Evolutionary conservation across 441 rosid species (phyloP), one percentile per base, ranked within the genome.

Genomic region (Brassica balearica): DNA sequence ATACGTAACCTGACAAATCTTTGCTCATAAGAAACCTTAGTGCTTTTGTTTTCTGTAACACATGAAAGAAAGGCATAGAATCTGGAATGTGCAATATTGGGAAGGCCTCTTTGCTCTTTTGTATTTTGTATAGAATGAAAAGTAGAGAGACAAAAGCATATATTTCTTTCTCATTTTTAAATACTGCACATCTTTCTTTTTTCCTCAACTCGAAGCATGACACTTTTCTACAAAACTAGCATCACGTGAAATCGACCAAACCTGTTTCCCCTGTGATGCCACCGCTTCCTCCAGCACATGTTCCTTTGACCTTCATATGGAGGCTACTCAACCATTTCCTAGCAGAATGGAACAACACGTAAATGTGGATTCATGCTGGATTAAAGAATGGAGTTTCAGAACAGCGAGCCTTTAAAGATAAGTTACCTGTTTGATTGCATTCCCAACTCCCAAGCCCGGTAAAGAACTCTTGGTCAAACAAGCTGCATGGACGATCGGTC

Each of bases 401-500:
- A 29, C n/a, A 76, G 63, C 11, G 32, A 58, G 66, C 11, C 48
- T 5, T 25, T 29, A 29, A 29, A 29, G 34, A 29, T 11, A 68
- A 32, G 41, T 77, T 86, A 94, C 98, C 95, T 84, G 80, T 87
- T 91, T 83, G 82, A 84, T 79, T 72, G 46, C 71, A 66, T 69
- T 82, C 29, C 80, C 83, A 71, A 88, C 74, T 41, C 84, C 91
- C 89, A 90, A 78, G 82, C 90, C 90, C 81, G 48, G 71, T 73
- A 83, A 55, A 56, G 93, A 85, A 72, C 82, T 85, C 67, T 85
- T 87, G 34, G 87, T 82, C 65, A 85, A 68, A 81, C 99, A 96
- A 74, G 80, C 77, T 51, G 78, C 85, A 84, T 96, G 99, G 66
- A 91, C 96, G 1, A 92, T 85, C 2, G 86, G 95, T 74, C 90